These are phyloP conservation scores for Hansenula lynferdii DNA, from an alignment of 1,139 yeast species.

Conservation along the genomic window DNA sequence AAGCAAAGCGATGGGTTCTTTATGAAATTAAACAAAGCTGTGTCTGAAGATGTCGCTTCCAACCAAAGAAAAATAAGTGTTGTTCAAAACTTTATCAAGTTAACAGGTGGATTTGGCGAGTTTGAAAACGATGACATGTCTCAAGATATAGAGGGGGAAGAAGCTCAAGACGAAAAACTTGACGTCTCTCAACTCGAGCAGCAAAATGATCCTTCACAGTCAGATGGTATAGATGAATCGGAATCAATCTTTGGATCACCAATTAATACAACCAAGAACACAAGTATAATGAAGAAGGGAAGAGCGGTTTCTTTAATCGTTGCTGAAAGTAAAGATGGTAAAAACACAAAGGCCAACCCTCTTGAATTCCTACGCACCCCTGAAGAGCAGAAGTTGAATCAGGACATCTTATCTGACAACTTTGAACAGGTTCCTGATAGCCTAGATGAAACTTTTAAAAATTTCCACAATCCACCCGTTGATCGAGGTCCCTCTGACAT, in stretches of 20 bases:
- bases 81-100: conserved; percentile 26
- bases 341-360: not conserved
- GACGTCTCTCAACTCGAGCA: too few species aligned
- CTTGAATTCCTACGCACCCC: not conserved
- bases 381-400: not conserved
- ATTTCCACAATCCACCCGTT: not conserved
- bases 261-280: conserved; percentile 17
- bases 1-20: conserved; percentile 13
- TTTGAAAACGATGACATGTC: conserved; percentile 10
- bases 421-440: conserved; percentile 9
- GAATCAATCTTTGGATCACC: conserved; percentile 12
- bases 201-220: too few species aligned
- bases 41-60: conserved; percentile 6
- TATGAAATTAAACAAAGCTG: conserved; percentile 15
- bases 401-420: too few species aligned
- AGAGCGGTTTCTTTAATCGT: conserved; percentile 12
- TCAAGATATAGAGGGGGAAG: not conserved
- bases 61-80: conserved; percentile 19
- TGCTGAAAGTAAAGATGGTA: conserved; percentile 7
- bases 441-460: conserved; percentile 4
- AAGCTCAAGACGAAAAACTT: too few species aligned
- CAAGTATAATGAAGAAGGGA: conserved; percentile 9
- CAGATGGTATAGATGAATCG: conserved; percentile 9
- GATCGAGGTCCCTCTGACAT: conserved; percentile 1
- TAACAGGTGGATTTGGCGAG: conserved; percentile 16